Conservation (phyloP, 2,329 filamentous ascomycete genomes). For the Colletotrichum sojae region DNA sequence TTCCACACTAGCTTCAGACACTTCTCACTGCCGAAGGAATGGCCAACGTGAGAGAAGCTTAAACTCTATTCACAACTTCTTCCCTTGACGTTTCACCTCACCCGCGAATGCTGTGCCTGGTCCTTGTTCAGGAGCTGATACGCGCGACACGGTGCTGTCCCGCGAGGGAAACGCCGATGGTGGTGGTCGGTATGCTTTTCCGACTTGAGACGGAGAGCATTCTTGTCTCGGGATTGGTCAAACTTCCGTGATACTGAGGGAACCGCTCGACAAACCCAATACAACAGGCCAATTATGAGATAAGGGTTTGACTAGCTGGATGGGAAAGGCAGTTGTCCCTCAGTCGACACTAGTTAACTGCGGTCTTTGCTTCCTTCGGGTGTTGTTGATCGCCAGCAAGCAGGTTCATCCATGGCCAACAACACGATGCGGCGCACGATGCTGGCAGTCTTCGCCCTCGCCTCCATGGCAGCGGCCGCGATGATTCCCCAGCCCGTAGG, state of each 20-base stretch:
- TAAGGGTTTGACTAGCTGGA: not conserved
- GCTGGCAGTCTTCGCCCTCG: not conserved
- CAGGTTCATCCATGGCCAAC: not conserved
- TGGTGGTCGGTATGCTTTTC: not conserved
- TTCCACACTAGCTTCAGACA: not conserved
- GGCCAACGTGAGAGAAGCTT: slow-evolving; percentile 4
- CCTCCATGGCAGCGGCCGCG: not conserved
- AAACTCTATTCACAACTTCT: slow-evolving; percentile 4
- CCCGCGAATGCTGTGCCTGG: not conserved
- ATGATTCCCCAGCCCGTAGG: slow-evolving; percentile 28
- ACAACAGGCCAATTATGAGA: not conserved
- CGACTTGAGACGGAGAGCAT: not conserved
- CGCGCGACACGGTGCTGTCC: slow-evolving; percentile 6
- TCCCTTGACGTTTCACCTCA: slow-evolving; percentile 13
- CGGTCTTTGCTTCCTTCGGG: not conserved
- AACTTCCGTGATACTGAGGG: not conserved
- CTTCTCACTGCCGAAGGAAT: slow-evolving; percentile 15
- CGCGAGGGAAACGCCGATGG: not conserved
- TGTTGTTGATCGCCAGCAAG: not conserved
- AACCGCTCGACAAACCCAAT: not conserved
- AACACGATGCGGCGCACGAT: not conserved
- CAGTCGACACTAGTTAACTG: not conserved
- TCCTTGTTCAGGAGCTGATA: slow-evolving; percentile 3
- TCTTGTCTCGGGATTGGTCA: slow-evolving; percentile 1
- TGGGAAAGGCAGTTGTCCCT: not conserved